Base-by-base conservation (phyloP, 495 filamentous ascomycete species). In the Antarctomyces pellizariae region DNA sequence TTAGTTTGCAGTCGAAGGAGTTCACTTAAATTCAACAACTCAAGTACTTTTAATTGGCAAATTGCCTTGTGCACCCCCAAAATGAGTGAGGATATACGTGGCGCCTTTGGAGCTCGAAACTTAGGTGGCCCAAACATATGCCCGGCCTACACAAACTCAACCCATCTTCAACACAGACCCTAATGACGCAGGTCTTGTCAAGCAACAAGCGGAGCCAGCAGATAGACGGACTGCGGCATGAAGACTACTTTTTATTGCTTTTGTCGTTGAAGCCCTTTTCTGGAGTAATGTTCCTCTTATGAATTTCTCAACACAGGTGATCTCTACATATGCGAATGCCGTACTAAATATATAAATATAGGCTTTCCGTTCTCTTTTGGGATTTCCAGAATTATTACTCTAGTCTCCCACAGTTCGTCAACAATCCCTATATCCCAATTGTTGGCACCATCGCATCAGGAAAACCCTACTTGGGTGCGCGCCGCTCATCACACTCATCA, bases 331-430 rank as follows among this genome's bases (percentile, higher is more conserved):
- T 26, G 6, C 9, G 6, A 6, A 7, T 26, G 7, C 6, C 13
- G 6, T 6, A 14, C 8, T 14, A 14, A 14, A 6, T 7, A 29
- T 20, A n/a, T n/a, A n/a, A 12, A 15, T 22, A 13, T 18, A 46
- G 49, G 49, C 13, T 47, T 51, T 22, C 36, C 46, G 0, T 24
- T 49, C 5, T 42, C 37, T 9, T 51, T 45, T 30, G 45, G 47
- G 39, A 50, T 22, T 47, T 51, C 29, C 40, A 52, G 28, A 37
- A 42, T 16, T 48, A 50, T 38, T 50, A 49, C 32, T 44, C 39
- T 4, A 26, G 18, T 8, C 26, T 42, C 7, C 31, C 42, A 7
- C 34, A 40, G 27, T 52, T 54, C 30, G 30, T 37, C 9, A 29
- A 36, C 15, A 35, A 38, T 22, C 30, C 21, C 3, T 38, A 40